Conservation (phyloP, 1,284 basidiomycete species). For the Fomitopsis palustris region DNA sequence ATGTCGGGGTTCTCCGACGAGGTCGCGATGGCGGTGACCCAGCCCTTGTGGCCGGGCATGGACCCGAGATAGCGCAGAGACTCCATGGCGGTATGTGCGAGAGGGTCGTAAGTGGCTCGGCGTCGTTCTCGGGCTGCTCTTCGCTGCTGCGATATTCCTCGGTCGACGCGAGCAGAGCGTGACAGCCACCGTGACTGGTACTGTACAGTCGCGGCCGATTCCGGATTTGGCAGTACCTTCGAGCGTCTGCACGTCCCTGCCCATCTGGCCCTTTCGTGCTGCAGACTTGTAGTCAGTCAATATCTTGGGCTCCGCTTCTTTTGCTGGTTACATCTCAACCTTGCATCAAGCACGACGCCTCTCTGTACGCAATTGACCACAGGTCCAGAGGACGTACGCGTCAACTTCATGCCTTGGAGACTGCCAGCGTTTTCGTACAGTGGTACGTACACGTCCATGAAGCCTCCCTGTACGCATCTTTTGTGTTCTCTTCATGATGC, state of each 20-base stretch:
- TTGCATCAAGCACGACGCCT: no score
- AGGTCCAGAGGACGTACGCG: no score
- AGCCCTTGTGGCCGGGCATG: conserved; percentile 93
- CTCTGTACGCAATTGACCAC: no score
- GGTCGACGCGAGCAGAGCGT: conserved; percentile 25
- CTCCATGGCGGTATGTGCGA: conserved; percentile 61
- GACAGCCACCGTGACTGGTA: conserved; percentile 61
- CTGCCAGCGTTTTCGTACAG: background rate
- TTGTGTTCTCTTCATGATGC: conserved; percentile 35
- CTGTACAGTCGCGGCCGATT: conserved; percentile 39
- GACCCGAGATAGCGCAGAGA: conserved; percentile 90
- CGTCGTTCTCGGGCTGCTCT: conserved; percentile 27
- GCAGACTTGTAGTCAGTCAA: no score
- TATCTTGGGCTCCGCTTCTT: no score
- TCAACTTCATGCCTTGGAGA: no score
- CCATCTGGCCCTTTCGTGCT: no score
- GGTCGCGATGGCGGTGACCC: conserved; percentile 96
- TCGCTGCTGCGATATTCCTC: conserved; percentile 23
- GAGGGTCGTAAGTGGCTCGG: conserved; percentile 35
- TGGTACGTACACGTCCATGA: background rate
- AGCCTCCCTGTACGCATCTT: background rate
- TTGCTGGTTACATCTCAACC: no score
- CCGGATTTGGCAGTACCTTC: conserved; percentile 16
- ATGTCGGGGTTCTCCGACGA: conserved; percentile 96
- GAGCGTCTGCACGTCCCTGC: background rate